Base-by-base conservation (phyloP, 2,329 filamentous ascomycete species). In the Anthostomella pinea region DNA sequence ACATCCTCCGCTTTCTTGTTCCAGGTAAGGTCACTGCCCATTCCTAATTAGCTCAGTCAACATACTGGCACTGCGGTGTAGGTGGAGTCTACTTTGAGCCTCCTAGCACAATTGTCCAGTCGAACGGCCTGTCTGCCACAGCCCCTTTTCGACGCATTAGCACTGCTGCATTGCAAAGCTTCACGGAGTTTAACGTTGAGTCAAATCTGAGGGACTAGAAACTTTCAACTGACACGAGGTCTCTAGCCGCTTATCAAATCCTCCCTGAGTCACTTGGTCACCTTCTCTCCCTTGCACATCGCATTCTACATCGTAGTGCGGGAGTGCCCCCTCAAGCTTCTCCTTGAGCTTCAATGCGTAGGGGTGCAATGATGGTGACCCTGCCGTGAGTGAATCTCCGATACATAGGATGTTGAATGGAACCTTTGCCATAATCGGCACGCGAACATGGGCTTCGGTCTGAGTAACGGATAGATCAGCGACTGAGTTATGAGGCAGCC, bases 231-330 rank as follows among this genome's bases (percentile, higher is more conserved):
- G 24, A 38, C 35, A 38, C 4, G 35, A 30, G 7, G 21, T 21
- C 22, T 30, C 27, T 6, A 38, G 15, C n/a, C 29, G 20, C 18
- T 32, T 31, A 9, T 31, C 20, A 21, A 38, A 31, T 5, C 20
- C 35, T 5, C 35, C 28, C n/a, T 38, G 35, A 9, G 35, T 38
- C 20, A 38, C 35, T 20, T 38, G 35, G 17, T 38, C 35, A 11
- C 35, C 35, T 14, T 38, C 27, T 11, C 21, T 31, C 11, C 28
- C 35, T 14, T 38, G 24, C 8, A 38, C 35, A 16, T 38, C 27
- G 22, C 28, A 38, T 8, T 38, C 35, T 8, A 38, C 27, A 11
- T 38, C 35, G 9, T 13, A 20, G 9, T 26, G n/a, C 10, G 35
- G 35, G 16, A 38, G 26, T 2, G 28, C 35, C 22, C 32, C 27